phyloP scores from a whole-genome alignment of 495 filamentous ascomycete genomes.

The Xylaria bambusicola region DNA sequence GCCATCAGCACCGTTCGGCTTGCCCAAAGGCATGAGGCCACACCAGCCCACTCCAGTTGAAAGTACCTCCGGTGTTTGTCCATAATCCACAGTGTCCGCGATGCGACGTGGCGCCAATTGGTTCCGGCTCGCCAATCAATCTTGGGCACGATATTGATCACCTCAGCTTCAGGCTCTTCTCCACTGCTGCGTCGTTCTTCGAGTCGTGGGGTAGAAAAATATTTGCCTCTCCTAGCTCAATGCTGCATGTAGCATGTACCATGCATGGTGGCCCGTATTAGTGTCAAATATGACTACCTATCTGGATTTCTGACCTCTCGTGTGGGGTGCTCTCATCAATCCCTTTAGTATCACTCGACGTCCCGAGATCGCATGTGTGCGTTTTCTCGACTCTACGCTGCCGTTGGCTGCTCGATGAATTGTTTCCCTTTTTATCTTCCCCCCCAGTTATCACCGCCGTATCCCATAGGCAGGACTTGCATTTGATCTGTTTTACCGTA shows the following conservation, averaged over 20 bases:
- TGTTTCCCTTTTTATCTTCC: conserved; percentile 24
- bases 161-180: conserved; percentile 42
- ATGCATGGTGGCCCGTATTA: conserved; percentile 17
- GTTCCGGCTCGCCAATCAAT: conserved; percentile 40
- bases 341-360: conserved; percentile 22
- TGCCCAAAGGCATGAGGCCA: not conserved
- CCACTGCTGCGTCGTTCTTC: conserved; percentile 29
- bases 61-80: not conserved
- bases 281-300: conserved; percentile 19
- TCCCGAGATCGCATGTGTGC: conserved; percentile 29
- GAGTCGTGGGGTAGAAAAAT: conserved; percentile 19
- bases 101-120: conserved; percentile 57
- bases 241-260: conserved; percentile 36
- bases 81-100: conserved; percentile 18
- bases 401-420: conserved; percentile 26
- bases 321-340: conserved; percentile 20
- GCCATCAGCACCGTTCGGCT: not conserved
- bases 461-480: conserved; percentile 26
- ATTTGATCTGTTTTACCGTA: conserved; percentile 21
- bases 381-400: conserved; percentile 27
- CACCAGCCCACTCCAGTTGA: conserved; percentile 5
- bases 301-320: conserved; percentile 18
- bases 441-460: conserved; percentile 14
- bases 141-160: conserved; percentile 46
- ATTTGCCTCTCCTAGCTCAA: conserved; percentile 22